Evolutionary conservation across 345 rosid species (phyloP).

Genomic region (Toxicodendron radicans): DNA sequence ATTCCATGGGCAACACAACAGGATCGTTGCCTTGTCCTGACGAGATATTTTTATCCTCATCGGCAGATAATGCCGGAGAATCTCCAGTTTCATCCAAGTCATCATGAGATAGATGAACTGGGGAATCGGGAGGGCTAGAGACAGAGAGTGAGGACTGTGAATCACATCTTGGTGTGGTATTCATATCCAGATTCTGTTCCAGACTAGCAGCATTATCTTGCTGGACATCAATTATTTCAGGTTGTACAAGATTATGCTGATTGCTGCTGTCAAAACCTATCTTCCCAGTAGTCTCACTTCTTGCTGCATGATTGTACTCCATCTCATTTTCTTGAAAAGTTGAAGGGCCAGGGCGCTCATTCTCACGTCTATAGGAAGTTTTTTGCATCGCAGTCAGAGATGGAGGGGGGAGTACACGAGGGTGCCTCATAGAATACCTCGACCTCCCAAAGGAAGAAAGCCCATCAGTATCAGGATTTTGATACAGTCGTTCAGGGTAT

Average conservation of each 20-base stretch:
- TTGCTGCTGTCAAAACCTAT: slow-evolving; percentile 45
- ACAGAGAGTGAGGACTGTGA: slow-evolving; percentile 95
- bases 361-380: slow-evolving; percentile 47
- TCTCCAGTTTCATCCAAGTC: slow-evolving; percentile 87
- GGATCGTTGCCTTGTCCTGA: slow-evolving; percentile 40
- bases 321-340: slow-evolving; percentile 43
- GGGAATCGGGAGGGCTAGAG: slow-evolving; percentile 93
- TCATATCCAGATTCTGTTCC: slow-evolving; percentile 44
- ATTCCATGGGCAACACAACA: slow-evolving; percentile 34
- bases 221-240: slow-evolving; percentile 34
- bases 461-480: slow-evolving; percentile 64
- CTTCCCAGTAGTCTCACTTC: slow-evolving; percentile 44
- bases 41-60: slow-evolving; percentile 46
- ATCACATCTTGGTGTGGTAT: slow-evolving; percentile 59
- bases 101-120: slow-evolving; percentile 88
- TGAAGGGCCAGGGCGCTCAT: slow-evolving; percentile 59
- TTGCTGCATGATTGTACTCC: slow-evolving; percentile 41
- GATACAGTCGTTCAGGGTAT: slow-evolving; percentile 57
- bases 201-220: slow-evolving; percentile 35
- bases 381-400: slow-evolving; percentile 62
- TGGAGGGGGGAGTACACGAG: slow-evolving; percentile 92
- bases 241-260: slow-evolving; percentile 45
- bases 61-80: slow-evolving; percentile 44
- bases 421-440: slow-evolving; percentile 81
- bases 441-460: slow-evolving; percentile 75